phyloP scores from a whole-genome alignment of 1,284 basidiomycete species.

The Golubevia pallescens region DNA sequence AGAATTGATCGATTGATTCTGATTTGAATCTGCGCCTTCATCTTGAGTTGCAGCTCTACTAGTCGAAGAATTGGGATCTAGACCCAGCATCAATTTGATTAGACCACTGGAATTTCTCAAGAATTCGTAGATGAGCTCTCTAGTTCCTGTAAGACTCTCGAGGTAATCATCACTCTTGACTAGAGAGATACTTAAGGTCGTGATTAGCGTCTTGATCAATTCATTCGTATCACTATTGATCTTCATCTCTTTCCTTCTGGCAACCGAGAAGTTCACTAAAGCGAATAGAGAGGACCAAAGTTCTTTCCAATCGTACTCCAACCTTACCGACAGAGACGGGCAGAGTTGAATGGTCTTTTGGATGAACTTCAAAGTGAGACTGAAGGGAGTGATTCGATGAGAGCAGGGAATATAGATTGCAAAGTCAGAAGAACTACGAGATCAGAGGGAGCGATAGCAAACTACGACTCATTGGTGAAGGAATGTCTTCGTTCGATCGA shows the following conservation, averaged over 20 bases:
- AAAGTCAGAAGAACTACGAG: too few species aligned
- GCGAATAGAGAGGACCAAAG: conserved; percentile 39
- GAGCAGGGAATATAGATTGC: too few species aligned
- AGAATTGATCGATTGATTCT: neutral
- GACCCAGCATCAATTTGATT: conserved; percentile 10
- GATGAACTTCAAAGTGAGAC: conserved; percentile 29
- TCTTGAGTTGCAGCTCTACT: neutral
- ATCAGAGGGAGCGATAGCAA: too few species aligned
- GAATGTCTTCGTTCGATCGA: too few species aligned
- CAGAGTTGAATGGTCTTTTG: conserved; percentile 32
- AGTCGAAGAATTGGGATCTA: neutral
- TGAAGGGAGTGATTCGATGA: too few species aligned
- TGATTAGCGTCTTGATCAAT: conserved; percentile 30
- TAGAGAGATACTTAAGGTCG: conserved; percentile 31
- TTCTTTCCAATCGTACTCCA: conserved; percentile 50
- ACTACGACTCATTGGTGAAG: too few species aligned
- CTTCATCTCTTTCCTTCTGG: conserved; percentile 27
- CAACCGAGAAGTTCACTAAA: conserved; percentile 28
- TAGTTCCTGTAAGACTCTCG: conserved; percentile 28
- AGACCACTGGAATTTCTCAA: conserved; percentile 26
- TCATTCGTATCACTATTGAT: neutral
- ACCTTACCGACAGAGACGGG: conserved; percentile 26
- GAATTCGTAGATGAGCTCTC: conserved; percentile 45
- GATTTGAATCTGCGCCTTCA: neutral
- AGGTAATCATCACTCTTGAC: conserved; percentile 34